phyloP scores from a whole-genome alignment of 1,284 basidiomycete species.

The Rhizoctonia solani region DNA sequence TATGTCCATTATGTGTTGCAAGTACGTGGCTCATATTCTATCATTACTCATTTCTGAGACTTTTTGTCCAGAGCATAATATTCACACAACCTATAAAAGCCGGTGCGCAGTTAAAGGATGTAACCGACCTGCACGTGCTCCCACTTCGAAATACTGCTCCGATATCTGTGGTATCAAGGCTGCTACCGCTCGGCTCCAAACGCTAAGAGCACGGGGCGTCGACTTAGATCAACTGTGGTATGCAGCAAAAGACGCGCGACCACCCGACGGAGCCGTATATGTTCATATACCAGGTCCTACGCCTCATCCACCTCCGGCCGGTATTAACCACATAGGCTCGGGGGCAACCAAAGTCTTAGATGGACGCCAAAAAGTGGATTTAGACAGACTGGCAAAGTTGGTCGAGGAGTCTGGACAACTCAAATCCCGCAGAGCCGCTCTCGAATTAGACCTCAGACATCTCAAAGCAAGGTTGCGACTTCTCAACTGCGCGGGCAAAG shows the following conservation, averaged over 20 bases:
- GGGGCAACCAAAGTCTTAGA: constrained; percentile 11
- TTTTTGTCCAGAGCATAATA: constrained; percentile 59
- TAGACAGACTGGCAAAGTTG: constrained; percentile 8
- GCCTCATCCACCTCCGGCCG: constrained; percentile 14
- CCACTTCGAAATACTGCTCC: constrained; percentile 83
- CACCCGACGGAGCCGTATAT: constrained; percentile 26
- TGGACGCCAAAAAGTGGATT: constrained; percentile 18
- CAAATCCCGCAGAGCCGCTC: background rate
- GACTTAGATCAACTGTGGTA: constrained; percentile 35
- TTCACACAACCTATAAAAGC: constrained; percentile 77
- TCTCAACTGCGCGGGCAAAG: constrained; percentile 57
- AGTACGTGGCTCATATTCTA: constrained; percentile 55
- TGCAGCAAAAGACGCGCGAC: constrained; percentile 27
- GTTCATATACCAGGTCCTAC: constrained; percentile 15
- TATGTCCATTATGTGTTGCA: constrained; percentile 73
- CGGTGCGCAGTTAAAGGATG: constrained; percentile 62
- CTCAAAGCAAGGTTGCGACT: constrained; percentile 44
- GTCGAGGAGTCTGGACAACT: constrained; percentile 14
- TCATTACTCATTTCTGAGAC: background rate
- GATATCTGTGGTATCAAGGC: constrained; percentile 67
- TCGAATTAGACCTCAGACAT: constrained; percentile 14
- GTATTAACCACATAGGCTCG: constrained; percentile 15
- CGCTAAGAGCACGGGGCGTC: constrained; percentile 10
- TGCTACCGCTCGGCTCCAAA: constrained; percentile 35
- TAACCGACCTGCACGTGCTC: constrained; percentile 73